These are phyloP conservation scores for Coemansia sp. DNA, from an alignment of 192 early-diverging fungal species.

Conservation along the genomic window DNA sequence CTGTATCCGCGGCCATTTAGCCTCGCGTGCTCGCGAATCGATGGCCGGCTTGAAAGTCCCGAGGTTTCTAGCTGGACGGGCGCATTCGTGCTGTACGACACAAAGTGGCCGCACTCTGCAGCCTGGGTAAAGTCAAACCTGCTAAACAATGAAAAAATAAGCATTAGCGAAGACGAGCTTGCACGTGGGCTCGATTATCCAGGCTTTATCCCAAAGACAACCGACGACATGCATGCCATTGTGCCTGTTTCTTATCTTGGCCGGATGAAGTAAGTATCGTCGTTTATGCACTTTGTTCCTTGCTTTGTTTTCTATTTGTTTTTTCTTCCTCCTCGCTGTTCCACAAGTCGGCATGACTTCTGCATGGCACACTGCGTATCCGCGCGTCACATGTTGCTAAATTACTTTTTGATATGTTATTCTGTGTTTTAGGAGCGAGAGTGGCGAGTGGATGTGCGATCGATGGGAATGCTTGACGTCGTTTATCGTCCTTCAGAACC, in stretches of 20 bases:
- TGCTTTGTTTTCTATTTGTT: conserved; percentile 1
- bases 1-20: conserved; percentile 36
- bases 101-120: conserved; percentile 30
- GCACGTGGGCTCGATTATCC: conserved; percentile 43
- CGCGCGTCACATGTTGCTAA: background rate
- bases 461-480: conserved; percentile 51
- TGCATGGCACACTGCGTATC: conserved; percentile 3
- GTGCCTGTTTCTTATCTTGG: conserved; percentile 48
- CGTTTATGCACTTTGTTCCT: no score
- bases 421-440: conserved; percentile 24
- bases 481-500: conserved; percentile 40
- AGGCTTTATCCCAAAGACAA: conserved; percentile 33
- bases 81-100: conserved; percentile 42
- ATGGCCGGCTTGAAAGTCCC: conserved; percentile 25
- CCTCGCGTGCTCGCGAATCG: conserved; percentile 28
- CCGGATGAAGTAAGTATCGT: conserved; percentile 45
- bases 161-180: conserved; percentile 30
- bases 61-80: conserved; percentile 43
- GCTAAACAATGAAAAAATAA: conserved; percentile 9
- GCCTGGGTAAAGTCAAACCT: conserved; percentile 18
- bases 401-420: background rate
- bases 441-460: conserved; percentile 51
- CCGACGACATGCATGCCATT: conserved; percentile 29
- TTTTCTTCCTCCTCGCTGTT: background rate
- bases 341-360: conserved; percentile 1